phyloP scores from a whole-genome alignment of 1,284 basidiomycete species.

The Pterulicium gracile region DNA sequence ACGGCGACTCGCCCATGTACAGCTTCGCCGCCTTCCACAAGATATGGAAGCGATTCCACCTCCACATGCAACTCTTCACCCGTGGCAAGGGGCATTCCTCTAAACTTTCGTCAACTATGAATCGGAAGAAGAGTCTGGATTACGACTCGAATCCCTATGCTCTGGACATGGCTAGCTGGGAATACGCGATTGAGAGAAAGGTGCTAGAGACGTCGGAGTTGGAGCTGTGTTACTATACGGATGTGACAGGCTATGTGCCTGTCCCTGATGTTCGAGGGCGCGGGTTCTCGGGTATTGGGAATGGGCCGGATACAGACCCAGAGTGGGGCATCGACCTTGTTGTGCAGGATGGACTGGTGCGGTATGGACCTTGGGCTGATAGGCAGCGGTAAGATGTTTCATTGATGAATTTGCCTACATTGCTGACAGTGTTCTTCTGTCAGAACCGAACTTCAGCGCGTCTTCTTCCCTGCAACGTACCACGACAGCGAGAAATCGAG shows the following conservation, averaged over 20 bases:
- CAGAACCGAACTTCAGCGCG: conserved; percentile 66
- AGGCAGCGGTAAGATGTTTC: conserved; percentile 62
- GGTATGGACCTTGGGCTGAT: conserved; percentile 93
- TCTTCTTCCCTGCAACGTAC: conserved; percentile 77
- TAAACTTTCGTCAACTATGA: neutral
- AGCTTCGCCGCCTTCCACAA: conserved; percentile 18
- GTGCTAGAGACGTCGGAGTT: conserved; percentile 68
- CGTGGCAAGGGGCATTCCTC: neutral
- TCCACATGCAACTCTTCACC: neutral
- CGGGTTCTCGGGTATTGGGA: conserved; percentile 58
- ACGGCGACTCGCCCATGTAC: neutral
- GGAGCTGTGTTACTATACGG: conserved; percentile 77
- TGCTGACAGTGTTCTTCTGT: neutral
- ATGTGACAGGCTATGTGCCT: conserved; percentile 63
- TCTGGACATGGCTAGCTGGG: conserved; percentile 42
- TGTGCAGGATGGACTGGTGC: conserved; percentile 60
- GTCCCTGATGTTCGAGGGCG: conserved; percentile 18
- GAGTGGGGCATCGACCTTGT: conserved; percentile 89
- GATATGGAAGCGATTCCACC: conserved; percentile 14
- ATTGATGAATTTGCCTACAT: neutral
- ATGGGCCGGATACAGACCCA: conserved; percentile 70
- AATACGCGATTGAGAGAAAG: conserved; percentile 82
- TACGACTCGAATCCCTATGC: conserved; percentile 45
- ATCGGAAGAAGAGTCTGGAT: conserved; percentile 27
- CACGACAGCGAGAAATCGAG: conserved; percentile 48